A percentile compares a stretch with the other conserved stretches of the same genome.
Evolutionary conservation across 2,329 filamentous ascomycete species (phyloP).

Genomic region (Arthrinium puccinioides): DNA sequence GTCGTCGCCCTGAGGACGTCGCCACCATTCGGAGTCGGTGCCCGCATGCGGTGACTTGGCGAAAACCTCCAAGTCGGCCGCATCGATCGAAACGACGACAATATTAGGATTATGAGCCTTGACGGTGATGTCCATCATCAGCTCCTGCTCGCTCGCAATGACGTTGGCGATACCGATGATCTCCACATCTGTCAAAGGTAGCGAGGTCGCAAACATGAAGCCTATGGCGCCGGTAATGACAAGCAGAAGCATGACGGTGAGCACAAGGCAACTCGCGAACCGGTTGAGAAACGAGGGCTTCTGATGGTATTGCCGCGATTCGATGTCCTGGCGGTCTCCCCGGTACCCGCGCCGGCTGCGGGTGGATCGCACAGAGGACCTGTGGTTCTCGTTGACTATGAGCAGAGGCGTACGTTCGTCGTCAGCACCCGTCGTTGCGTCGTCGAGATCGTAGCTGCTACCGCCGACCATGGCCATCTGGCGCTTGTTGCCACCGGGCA

Average conservation of each 20-base stretch:
- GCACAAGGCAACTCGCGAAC: conserved; percentile 78
- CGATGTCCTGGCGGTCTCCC: conserved; percentile 50
- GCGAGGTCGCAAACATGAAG: conserved; percentile 87
- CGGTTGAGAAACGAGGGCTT: conserved; percentile 59
- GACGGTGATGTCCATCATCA: conserved; percentile 89
- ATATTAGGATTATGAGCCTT: conserved; percentile 89
- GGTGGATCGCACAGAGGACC: conserved; percentile 43
- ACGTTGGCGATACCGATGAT: conserved; percentile 82
- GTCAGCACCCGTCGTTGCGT: conserved; percentile 66
- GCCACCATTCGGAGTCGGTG: conserved; percentile 56
- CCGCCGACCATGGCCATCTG: conserved; percentile 51
- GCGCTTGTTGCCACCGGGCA: conserved; percentile 33
- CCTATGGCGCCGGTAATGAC: conserved; percentile 79
- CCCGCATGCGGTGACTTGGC: conserved; percentile 88
- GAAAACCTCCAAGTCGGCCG: conserved; percentile 87
- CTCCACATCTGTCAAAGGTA: conserved; percentile 72
- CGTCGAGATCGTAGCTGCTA: conserved; percentile 75
- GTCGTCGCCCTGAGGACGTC: conserved; percentile 27
- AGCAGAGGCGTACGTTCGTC: conserved; percentile 78
- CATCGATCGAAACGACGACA: conserved; percentile 75
- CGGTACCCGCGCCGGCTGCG: conserved; percentile 47
- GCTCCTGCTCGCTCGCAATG: conserved; percentile 84
- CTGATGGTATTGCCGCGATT: conserved; percentile 59
- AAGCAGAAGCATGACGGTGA: conserved; percentile 74
- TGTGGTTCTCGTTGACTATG: conserved; percentile 37